Evolutionary conservation across 2,329 filamentous ascomycete genomes (phyloP).

Genomic region (Gyromitra esculenta): DNA sequence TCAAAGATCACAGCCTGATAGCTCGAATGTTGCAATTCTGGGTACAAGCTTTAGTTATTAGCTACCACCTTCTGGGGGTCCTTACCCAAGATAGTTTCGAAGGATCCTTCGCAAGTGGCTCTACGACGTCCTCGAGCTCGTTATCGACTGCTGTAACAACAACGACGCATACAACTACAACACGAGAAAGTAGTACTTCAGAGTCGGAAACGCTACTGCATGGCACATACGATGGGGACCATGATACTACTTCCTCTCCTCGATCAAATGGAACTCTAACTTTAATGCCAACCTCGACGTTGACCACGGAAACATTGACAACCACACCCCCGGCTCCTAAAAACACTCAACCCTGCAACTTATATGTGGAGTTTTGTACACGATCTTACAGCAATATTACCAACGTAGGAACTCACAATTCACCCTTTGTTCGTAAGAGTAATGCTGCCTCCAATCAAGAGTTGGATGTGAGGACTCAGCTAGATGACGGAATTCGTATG

Average conservation of each 20-base stretch:
- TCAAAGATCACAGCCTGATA: not conserved
- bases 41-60: not conserved
- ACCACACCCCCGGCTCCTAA: slow-evolving; percentile 63
- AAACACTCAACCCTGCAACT: slow-evolving; percentile 84
- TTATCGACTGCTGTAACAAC: not conserved
- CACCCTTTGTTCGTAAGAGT: slow-evolving; percentile 75
- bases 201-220: slow-evolving; percentile 18
- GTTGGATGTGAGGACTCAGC: slow-evolving; percentile 73
- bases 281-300: not conserved
- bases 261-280: slow-evolving; percentile 10
- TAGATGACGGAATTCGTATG: slow-evolving; percentile 76
- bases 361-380: slow-evolving; percentile 77
- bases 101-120: not conserved
- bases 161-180: slow-evolving; percentile 6
- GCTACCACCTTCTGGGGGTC: not conserved
- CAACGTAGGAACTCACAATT: slow-evolving; percentile 81
- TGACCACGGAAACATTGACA: slow-evolving; percentile 7
- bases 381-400: slow-evolving; percentile 85
- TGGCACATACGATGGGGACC: slow-evolving; percentile 17
- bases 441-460: slow-evolving; percentile 81
- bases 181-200: not conserved
- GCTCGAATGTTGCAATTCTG: slow-evolving; percentile 16
- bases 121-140: slow-evolving; percentile 1
- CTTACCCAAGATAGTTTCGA: slow-evolving; percentile 13
- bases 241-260: not conserved